Evolutionary conservation across 176 grass and related monocot genomes (phyloP).

Genomic region (Bolboschoenus planiculmis): DNA sequence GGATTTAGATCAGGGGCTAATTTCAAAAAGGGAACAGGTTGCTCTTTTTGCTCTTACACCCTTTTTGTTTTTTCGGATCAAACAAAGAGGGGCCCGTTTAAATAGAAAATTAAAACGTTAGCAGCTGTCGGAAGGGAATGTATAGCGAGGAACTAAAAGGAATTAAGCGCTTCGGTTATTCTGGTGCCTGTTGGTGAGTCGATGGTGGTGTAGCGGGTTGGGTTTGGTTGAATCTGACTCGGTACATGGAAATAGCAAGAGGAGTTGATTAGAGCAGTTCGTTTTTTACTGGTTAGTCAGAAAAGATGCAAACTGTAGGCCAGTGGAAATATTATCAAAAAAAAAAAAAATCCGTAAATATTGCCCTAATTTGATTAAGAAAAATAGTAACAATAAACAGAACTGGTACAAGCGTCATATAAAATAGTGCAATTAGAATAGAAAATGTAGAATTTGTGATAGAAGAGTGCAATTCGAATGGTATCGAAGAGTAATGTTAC

Average conservation of each 20-base stretch:
- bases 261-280: neutral
- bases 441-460: too few species aligned
- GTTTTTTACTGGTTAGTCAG: neutral
- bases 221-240: neutral
- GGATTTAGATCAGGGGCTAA: neutral
- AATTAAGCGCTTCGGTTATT: neutral
- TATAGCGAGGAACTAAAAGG: neutral
- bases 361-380: too few species aligned
- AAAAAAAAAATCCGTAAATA: too few species aligned
- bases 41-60: neutral
- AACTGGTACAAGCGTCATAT: too few species aligned
- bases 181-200: neutral
- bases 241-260: neutral
- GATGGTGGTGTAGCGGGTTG: neutral
- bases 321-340: too few species aligned
- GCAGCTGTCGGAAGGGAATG: slow-evolving; percentile 10
- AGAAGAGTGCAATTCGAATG: too few species aligned
- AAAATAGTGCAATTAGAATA: too few species aligned
- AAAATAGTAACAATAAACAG: too few species aligned
- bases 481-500: too few species aligned
- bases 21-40: neutral
- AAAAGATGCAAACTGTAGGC: too few species aligned
- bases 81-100: neutral
- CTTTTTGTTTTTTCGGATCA: neutral
- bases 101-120: slow-evolving; percentile 13